Percentiles rank a stretch among this genome's conserved stretches.
phyloP scores from a whole-genome alignment of 805 yeast species.

The Candida pseudoglaebosa region DNA sequence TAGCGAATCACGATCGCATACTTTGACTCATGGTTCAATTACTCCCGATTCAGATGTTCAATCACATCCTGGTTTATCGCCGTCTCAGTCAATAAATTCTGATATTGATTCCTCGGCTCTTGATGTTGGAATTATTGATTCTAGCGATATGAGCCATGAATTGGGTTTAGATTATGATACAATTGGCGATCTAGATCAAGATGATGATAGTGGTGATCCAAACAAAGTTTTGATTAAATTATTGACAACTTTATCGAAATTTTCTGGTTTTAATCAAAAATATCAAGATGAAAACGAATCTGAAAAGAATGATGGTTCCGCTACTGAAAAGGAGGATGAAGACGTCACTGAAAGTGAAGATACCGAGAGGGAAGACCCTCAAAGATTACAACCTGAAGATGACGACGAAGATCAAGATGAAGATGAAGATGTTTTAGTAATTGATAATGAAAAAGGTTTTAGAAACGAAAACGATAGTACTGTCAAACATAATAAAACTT shows the following conservation, averaged over 20 bases:
- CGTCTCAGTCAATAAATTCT: conserved; percentile 18
- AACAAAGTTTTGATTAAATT: background rate
- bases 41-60: background rate
- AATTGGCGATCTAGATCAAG: background rate
- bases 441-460: no score
- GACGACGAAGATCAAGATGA: conserved; percentile 7
- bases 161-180: no score
- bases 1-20: background rate
- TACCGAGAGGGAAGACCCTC: no score
- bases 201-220: background rate
- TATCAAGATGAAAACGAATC: background rate
- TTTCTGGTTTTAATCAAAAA: background rate
- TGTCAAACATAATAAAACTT: no score
- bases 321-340: background rate
- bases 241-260: background rate
- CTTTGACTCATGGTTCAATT: background rate
- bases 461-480: no score
- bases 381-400: conserved; percentile 5
- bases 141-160: background rate
- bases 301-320: background rate
- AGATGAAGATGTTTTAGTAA: conserved; percentile 7
- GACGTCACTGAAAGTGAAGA: background rate
- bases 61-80: background rate
- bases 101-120: conserved; percentile 16
- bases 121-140: background rate